These are phyloP conservation scores for Heliocybe sulcata DNA, from an alignment of 1,284 basidiomycete species.

Conservation along the genomic window DNA sequence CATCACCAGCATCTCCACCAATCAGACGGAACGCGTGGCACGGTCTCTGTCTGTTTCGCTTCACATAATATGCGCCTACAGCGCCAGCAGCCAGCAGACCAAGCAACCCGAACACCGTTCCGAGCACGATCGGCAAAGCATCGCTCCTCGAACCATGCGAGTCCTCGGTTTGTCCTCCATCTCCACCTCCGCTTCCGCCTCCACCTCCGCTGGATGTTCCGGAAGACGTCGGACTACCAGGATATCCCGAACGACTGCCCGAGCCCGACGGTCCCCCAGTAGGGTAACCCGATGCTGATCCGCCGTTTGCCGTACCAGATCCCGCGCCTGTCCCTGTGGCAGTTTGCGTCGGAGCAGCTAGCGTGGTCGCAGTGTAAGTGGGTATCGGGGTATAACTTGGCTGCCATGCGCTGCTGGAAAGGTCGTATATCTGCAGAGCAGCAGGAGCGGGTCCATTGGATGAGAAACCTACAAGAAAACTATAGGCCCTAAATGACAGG, in stretches of 20 bases:
- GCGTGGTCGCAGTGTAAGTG: conserved; percentile 35
- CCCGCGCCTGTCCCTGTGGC: conserved; percentile 10
- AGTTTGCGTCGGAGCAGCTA: conserved; percentile 24
- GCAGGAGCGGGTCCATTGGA: conserved; percentile 42
- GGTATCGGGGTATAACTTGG: conserved; percentile 12
- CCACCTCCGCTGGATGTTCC: conserved; percentile 6
- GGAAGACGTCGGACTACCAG: not conserved
- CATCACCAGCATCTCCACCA: conserved; percentile 24
- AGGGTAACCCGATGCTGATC: conserved; percentile 8
- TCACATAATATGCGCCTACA: conserved; percentile 36
- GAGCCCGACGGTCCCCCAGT: not conserved
- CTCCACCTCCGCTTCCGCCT: conserved; percentile 6
- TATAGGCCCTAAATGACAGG: conserved; percentile 4
- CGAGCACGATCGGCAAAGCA: conserved; percentile 44
- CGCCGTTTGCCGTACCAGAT: not conserved
- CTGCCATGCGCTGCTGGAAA: conserved; percentile 14
- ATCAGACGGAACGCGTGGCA: conserved; percentile 37
- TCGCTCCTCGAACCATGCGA: conserved; percentile 16
- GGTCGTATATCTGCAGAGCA: conserved; percentile 47
- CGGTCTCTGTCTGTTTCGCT: conserved; percentile 19
- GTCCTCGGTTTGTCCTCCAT: conserved; percentile 8
- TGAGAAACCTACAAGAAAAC: conserved; percentile 42
- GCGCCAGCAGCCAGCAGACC: conserved; percentile 36
- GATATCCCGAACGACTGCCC: not conserved
- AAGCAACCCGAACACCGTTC: conserved; percentile 46